Conservation (phyloP, 2,329 filamentous ascomycete species). For the Phaeosphaeria sp. region DNA sequence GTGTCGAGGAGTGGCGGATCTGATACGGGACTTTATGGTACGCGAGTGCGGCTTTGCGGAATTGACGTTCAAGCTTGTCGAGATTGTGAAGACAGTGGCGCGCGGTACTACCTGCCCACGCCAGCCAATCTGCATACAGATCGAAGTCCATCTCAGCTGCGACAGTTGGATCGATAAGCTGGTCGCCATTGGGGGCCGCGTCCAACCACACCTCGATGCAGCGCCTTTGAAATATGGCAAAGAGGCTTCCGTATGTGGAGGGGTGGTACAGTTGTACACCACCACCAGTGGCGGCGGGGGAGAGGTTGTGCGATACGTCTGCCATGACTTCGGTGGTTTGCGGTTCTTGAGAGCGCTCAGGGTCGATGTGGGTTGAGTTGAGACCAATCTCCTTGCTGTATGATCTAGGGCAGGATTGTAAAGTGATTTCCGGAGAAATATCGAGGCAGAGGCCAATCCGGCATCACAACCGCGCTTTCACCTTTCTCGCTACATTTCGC, state of each 20-base stretch:
- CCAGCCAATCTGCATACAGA: constrained; percentile 11
- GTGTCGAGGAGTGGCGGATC: constrained; percentile 2
- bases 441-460: no score
- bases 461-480: no score
- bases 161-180: neutral
- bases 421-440: neutral
- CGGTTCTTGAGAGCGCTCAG: neutral
- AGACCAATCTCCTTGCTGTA: neutral
- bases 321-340: neutral
- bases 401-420: neutral
- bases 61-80: constrained; percentile 8
- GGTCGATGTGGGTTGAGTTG: neutral
- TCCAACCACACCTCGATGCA: constrained; percentile 3
- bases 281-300: neutral
- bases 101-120: constrained; percentile 3
- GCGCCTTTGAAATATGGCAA: neutral
- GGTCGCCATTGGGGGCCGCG: neutral
- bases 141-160: neutral
- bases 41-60: constrained; percentile 4
- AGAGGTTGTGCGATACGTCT: neutral
- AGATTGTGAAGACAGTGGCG: constrained; percentile 7
- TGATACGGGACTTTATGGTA: constrained; percentile 11
- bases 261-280: neutral
- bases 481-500: neutral
- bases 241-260: neutral